Percentiles rank a stretch among this genome's conserved stretches.
Conservation (phyloP, 2,329 filamentous ascomycete species). For the Neonectria sp. region DNA sequence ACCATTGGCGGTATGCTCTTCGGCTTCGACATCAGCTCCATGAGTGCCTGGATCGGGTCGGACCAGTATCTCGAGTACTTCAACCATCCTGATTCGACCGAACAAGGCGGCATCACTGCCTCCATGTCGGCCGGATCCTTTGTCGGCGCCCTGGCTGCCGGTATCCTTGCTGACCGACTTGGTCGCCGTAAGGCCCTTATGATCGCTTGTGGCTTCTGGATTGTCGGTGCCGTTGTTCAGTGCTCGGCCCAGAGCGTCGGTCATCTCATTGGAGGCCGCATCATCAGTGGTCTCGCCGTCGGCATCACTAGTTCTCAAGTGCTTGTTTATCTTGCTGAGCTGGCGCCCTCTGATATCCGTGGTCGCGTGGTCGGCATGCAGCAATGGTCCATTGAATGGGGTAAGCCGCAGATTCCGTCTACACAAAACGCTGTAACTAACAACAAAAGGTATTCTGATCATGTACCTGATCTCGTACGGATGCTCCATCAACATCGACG, state of each 20-base stretch:
- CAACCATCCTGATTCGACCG: slow-evolving; percentile 59
- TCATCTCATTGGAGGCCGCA: slow-evolving; percentile 67
- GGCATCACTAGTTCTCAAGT: slow-evolving; percentile 78
- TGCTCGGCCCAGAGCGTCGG: slow-evolving; percentile 71
- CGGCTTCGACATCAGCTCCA: slow-evolving; percentile 71
- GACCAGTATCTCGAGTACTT: slow-evolving; percentile 68
- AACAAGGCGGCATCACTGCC: slow-evolving; percentile 66
- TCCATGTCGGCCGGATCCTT: slow-evolving; percentile 66
- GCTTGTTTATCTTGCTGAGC: slow-evolving; percentile 78
- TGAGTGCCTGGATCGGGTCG: slow-evolving; percentile 70
- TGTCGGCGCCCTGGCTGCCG: slow-evolving; percentile 61
- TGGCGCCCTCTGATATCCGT: slow-evolving; percentile 70
- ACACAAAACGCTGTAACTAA: not conserved
- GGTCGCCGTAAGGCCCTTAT: slow-evolving; percentile 62
- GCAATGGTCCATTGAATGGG: slow-evolving; percentile 81
- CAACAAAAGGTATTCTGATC: slow-evolving; percentile 72
- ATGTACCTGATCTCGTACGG: slow-evolving; percentile 80
- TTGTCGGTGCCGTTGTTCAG: slow-evolving; percentile 72
- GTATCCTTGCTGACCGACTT: slow-evolving; percentile 62
- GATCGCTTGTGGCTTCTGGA: slow-evolving; percentile 64
- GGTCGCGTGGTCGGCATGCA: slow-evolving; percentile 80
- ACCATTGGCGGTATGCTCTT: slow-evolving; percentile 63
- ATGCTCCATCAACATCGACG: slow-evolving; percentile 67
- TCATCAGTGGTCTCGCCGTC: slow-evolving; percentile 76
- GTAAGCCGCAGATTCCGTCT: slow-evolving; percentile 21